Conservation (phyloP, 495 filamentous ascomycete genomes). For the Annulohypoxylon moriforme region DNA sequence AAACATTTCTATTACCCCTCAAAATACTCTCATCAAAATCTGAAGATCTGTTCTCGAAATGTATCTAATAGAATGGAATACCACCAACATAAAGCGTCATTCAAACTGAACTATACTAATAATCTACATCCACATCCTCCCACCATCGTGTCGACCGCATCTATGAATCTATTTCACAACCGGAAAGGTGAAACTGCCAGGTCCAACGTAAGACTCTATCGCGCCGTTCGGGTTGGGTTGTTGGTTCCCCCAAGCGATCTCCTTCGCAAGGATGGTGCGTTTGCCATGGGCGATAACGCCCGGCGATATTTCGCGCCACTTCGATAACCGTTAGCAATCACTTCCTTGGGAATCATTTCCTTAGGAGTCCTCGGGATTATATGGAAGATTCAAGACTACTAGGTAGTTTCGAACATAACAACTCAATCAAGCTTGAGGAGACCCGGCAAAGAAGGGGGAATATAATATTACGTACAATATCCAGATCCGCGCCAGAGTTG, state of each 20-base stretch:
- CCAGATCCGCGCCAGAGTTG: slow-evolving; percentile 23
- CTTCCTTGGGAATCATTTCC: neutral
- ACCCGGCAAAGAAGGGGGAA: neutral
- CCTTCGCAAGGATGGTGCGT: slow-evolving; percentile 20
- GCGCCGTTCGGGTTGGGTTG: slow-evolving; percentile 34
- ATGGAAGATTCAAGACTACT: neutral
- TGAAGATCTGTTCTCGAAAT: neutral
- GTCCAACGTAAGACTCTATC: slow-evolving; percentile 49
- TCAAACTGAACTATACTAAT: neutral
- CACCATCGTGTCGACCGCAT: neutral
- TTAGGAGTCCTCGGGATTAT: neutral
- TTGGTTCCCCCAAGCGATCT: slow-evolving; percentile 30
- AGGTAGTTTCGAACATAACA: neutral
- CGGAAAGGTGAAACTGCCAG: slow-evolving; percentile 45
- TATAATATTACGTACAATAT: slow-evolving; percentile 3
- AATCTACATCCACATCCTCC: neutral
- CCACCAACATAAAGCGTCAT: neutral
- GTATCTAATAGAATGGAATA: neutral
- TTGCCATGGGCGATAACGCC: neutral
- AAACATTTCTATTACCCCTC: neutral
- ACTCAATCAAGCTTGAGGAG: neutral
- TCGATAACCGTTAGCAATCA: neutral
- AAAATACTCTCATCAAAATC: neutral
- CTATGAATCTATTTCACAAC: neutral
- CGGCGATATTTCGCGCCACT: slow-evolving; percentile 16